Base-by-base conservation (phyloP, 306 rosid species). In the Erythrophleum fordii region DNA sequence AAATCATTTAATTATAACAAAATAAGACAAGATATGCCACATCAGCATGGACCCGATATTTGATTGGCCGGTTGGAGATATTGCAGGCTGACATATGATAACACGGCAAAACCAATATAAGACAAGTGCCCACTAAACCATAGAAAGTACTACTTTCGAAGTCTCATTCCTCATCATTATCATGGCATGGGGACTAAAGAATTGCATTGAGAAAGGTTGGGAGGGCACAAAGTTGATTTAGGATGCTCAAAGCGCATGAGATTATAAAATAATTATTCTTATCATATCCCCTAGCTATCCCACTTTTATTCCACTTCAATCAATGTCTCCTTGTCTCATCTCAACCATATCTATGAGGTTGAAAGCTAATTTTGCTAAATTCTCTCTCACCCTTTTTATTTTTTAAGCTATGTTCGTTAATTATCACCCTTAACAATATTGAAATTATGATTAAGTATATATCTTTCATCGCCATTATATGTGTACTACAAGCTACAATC, bases 201-300 rank as follows among this genome's bases (percentile, higher is more conserved):
- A n/a, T 48, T 37, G 82, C 23, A 60, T 39, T 76, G 74, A 42
- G 75, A 77, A 46, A 67, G 86, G 65, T 74, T 25, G 81, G 69
- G 58, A 73, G 86, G 89, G 64, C 81, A 82, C 81, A 68, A 68
- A 45, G 37, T 72, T 69, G 74, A 73, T 83, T 88, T 84, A 66
- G 77, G 71, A 76, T 79, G 49, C 77, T 79, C 55, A 31, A 78
- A 67, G 66, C 29, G 55, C 37, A 69, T 69, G 11, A 13, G 18
- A 68, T 68, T 12, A 78, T 73, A 81, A 76, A 39, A 66, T 68
- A 70, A 69, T 72, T 67, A 77, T 85, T 79, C 91, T 88, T 91
- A 87, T 91, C 90, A 68, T 90, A 87, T 90, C 82, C 86, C 91
- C 88, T 73, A 23, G n/a, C 25, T 58, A 81, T 83, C 91, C 88